These are phyloP conservation scores for Lenwebbia sp. DNA, from an alignment of 345 rosid species.

Conservation along the genomic window DNA sequence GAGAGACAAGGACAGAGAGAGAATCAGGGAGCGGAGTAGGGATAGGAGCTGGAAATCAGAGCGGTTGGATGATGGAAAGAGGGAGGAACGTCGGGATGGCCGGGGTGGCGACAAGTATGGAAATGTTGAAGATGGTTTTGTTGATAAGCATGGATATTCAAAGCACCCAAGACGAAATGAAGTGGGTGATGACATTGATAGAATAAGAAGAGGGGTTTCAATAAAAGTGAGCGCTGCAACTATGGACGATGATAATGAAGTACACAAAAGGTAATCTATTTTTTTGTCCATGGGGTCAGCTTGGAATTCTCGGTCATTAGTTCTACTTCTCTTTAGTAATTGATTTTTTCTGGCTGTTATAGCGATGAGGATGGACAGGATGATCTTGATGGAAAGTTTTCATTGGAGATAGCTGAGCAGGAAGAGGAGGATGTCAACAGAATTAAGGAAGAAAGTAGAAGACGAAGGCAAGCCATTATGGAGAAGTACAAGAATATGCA, in stretches of 20 bases:
- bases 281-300: neutral
- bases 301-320: neutral
- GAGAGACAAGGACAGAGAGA: slow-evolving; percentile 24
- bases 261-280: slow-evolving; percentile 28
- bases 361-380: slow-evolving; percentile 48
- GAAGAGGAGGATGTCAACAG: slow-evolving; percentile 83
- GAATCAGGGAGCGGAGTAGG: slow-evolving; percentile 26
- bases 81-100: slow-evolving; percentile 31
- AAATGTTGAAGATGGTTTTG: neutral
- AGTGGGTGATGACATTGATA: slow-evolving; percentile 7
- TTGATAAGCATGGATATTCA: slow-evolving; percentile 19
- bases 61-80: slow-evolving; percentile 21
- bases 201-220: slow-evolving; percentile 13
- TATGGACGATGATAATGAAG: slow-evolving; percentile 18
- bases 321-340: neutral
- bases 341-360: slow-evolving; percentile 13
- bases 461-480: slow-evolving; percentile 68
- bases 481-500: slow-evolving; percentile 59
- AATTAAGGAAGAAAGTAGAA: slow-evolving; percentile 91
- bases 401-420: slow-evolving; percentile 51
- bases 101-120: slow-evolving; percentile 7
- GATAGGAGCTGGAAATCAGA: slow-evolving; percentile 16
- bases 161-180: slow-evolving; percentile 20
- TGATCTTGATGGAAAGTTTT: slow-evolving; percentile 55
- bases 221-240: slow-evolving; percentile 18